Base-by-base conservation (phyloP, 805 yeast genomes). In the Kodamaea restingae region DNA sequence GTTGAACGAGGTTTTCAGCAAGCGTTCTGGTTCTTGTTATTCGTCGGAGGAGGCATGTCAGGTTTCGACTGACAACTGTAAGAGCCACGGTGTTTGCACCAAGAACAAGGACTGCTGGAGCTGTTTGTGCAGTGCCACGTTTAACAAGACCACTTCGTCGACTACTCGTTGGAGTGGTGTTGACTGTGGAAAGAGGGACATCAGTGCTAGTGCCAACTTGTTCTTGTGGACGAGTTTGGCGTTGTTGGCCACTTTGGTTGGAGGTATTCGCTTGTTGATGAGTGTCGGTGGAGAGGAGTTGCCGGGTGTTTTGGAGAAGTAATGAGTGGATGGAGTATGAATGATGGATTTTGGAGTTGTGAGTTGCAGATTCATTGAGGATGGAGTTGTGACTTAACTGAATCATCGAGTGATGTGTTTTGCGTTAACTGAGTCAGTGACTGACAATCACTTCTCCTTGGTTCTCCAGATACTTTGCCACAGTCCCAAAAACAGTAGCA, bases 161-260 rank as follows among this genome's bases (percentile, higher is more conserved):
- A 75, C 81, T 18, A 72, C 75, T 32, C 60, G 60, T 39, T 78
- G 82, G 82, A 58, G 75, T 1, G 84, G 83, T 17, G 49, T 48
- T 42, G 76, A 78, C 44, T 84, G 93, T 59, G 68, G 74, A 51
- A 84, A 83, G 71, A 70, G 69, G 50, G 90, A 85, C 51, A 71
- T 83, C 43, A 72, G 84, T 32, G 70, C 75, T 3, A 78, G 79
- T 59, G 79, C 84, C 49, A 77, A 84, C 53, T 69, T 84, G 51
- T 67, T 84, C 47, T 73, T 83, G 50, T 84, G 91, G 88, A 71
- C 85, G 2, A 60, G 73, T 9, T 46, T 82, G 9, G 74, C 70
- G 2, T 57, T 80, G 38, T 35, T 69, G 25, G 59, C 65, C 7
- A 58, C 75, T 15, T 61, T 78, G 34, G 76, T 60, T 27, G 69